Percentiles rank a stretch among this genome's conserved stretches.
These are phyloP conservation scores for Aspergillus nomiae DNA, from an alignment of 2,329 filamentous ascomycete genomes.

Conservation along the genomic window DNA sequence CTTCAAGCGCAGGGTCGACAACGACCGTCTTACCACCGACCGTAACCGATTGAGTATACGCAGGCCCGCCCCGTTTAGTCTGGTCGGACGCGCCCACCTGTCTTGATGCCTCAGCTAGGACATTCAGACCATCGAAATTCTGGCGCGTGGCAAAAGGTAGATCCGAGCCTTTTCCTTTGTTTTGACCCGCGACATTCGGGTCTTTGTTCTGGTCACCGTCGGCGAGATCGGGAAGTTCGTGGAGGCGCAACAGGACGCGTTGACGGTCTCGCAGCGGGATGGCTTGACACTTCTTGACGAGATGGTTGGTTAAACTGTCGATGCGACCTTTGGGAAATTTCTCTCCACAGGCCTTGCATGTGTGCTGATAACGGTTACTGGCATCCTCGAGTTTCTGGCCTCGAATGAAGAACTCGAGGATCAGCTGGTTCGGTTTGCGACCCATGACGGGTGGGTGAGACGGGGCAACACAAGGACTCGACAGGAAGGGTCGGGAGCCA, in stretches of 20 bases:
- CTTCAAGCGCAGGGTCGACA: constrained; percentile 46
- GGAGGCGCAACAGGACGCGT: constrained; percentile 71
- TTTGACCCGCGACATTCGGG: constrained; percentile 32
- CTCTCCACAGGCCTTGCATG: constrained; percentile 84
- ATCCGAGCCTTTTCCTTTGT: constrained; percentile 40
- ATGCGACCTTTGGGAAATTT: constrained; percentile 88
- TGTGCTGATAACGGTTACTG: constrained; percentile 89
- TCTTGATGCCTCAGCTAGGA: constrained; percentile 83
- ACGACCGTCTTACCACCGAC: constrained; percentile 45
- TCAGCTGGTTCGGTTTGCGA: constrained; percentile 79
- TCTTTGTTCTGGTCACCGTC: constrained; percentile 44
- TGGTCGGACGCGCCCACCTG: constrained; percentile 64
- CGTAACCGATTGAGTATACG: constrained; percentile 43
- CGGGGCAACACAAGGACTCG: constrained; percentile 17
- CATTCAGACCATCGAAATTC: constrained; percentile 79
- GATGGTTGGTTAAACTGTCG: constrained; percentile 77
- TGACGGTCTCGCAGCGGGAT: constrained; percentile 74
- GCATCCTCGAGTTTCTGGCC: constrained; percentile 84
- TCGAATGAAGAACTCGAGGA: constrained; percentile 84
- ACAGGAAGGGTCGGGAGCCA: constrained; percentile 6
- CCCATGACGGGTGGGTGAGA: constrained; percentile 55
- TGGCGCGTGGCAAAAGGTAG: constrained; percentile 53
- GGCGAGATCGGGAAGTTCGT: constrained; percentile 64
- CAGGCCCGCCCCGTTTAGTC: constrained; percentile 43
- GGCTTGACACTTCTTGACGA: constrained; percentile 83